Base-by-base conservation (phyloP, 306 rosid species). In the Fragaria ananassa region DNA sequence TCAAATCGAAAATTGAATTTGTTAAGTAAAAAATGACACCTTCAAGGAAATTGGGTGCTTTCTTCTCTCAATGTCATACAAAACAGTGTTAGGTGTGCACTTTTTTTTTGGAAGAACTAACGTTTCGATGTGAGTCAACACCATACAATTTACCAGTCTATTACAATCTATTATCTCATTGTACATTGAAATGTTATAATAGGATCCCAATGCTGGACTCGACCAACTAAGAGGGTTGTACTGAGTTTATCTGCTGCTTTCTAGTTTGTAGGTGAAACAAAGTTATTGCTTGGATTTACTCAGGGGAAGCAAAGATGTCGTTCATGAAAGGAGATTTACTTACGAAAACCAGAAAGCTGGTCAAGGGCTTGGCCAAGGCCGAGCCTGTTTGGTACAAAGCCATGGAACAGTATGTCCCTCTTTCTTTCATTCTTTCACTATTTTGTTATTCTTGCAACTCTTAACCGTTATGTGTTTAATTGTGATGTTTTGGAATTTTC, bases 341-440 rank as follows among this genome's bases (percentile, higher is more conserved):
- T 69, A 71, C 80, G 23, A 85, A 82, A 53, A 87, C 97, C 31
- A 81, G 88, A 83, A 94, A 90, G 93, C 92, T 94, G 15, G 96
- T 92, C 31, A 92, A 89, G 85, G 98, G 98, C 57, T 68, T 89
- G 71, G 98, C 97, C 78, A 85, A 77, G 81, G 82, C 91, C 0
- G 91, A 94, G 83, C 97, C 98, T 21, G 60, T 85, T 50, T 94
- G 97, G 97, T 93, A 91, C 84, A 94, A 94, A 86, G 98, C 96
- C 83, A 91, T 91, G 98, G 93, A 91, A 79, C 90, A 83, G 97
- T 91, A 46, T 35, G 88, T 78, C 68, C 68, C 74, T 68, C 66
- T 62, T 64, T 74, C 76, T 72, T 60, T 62, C 61, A 31, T 47
- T 79, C 76, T 54, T 34, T 64, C 67, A 56, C 11, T 42, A 56